Conservation (phyloP, 805 yeast species). For the Myxozyma melibiosi region DNA sequence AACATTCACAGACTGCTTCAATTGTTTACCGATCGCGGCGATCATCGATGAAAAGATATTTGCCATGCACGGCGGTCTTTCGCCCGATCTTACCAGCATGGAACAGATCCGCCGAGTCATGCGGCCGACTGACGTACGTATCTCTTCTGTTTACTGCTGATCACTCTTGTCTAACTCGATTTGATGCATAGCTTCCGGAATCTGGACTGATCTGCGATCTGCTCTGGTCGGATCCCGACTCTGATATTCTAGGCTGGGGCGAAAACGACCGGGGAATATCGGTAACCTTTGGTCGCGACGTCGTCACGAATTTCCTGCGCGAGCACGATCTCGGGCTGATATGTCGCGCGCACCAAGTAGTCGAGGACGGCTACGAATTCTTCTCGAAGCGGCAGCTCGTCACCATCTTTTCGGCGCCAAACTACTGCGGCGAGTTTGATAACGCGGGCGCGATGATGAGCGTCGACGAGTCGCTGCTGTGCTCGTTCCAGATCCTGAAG, state of each 20-base stretch:
- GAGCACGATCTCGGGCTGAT: slow-evolving; percentile 97
- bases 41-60: slow-evolving; percentile 96
- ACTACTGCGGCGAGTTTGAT: slow-evolving; percentile 94
- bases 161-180: too few relatives aligned
- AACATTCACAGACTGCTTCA: slow-evolving; percentile 97
- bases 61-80: slow-evolving; percentile 98
- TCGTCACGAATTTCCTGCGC: slow-evolving; percentile 90
- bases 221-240: slow-evolving; percentile 98
- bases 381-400: slow-evolving; percentile 95
- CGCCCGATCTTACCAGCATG: slow-evolving; percentile 96
- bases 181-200: slow-evolving; percentile 74
- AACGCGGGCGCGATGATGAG: slow-evolving; percentile 99
- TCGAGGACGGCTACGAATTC: slow-evolving; percentile 98
- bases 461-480: slow-evolving; percentile 91
- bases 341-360: slow-evolving; percentile 98
- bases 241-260: slow-evolving; percentile 97
- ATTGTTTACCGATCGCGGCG: slow-evolving; percentile 97
- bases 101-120: slow-evolving; percentile 97
- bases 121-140: slow-evolving; percentile 88
- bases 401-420: slow-evolving; percentile 94
- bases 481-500: slow-evolving; percentile 87
- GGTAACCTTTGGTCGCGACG: slow-evolving; percentile 98
- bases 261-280: slow-evolving; percentile 99
- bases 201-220: slow-evolving; percentile 94
- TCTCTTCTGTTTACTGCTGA: neutral